A percentile compares a stretch with the other conserved stretches of the same genome.
Evolutionary conservation across 805 yeast species (phyloP).

Genomic region (Barnettozyma sucrosica): DNA sequence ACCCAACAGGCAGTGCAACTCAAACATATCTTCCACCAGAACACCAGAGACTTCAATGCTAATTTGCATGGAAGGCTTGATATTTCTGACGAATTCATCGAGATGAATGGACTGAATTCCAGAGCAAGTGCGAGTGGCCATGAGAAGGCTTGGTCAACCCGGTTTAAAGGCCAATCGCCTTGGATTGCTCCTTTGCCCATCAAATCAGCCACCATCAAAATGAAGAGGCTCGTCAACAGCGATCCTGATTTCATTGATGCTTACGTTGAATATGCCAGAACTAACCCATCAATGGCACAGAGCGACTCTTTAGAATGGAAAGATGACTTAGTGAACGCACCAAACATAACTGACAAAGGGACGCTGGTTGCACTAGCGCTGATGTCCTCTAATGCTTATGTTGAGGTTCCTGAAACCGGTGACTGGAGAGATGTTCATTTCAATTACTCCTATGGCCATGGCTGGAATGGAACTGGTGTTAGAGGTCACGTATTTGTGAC

Average conservation of each 20-base stretch:
- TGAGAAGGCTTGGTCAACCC: constrained; percentile 14
- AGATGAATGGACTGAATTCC: constrained; percentile 8
- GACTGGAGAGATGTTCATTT: constrained; percentile 85
- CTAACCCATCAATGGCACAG: constrained; percentile 29
- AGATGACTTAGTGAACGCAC: constrained; percentile 50
- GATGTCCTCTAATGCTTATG: constrained; percentile 90
- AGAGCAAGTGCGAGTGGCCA: constrained; percentile 1
- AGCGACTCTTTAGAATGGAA: constrained; percentile 59
- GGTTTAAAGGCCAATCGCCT: constrained; percentile 32
- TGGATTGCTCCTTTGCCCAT: constrained; percentile 33
- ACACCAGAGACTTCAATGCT: constrained; percentile 37
- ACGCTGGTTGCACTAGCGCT: constrained; percentile 73
- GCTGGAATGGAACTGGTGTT: constrained; percentile 83
- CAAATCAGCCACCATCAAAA: constrained; percentile 17
- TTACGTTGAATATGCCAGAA: constrained; percentile 50
- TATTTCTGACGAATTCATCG: constrained; percentile 37
- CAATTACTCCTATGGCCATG: constrained; percentile 55
- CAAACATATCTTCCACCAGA: constrained; percentile 59
- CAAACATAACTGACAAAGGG: constrained; percentile 68
- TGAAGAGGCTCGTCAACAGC: constrained; percentile 39
- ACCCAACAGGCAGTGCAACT: constrained; percentile 26
- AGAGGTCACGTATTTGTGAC: constrained; percentile 86
- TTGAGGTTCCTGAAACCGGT: constrained; percentile 64
- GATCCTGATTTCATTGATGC: constrained; percentile 62
- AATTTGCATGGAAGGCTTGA: constrained; percentile 45